Base-by-base conservation (phyloP, 768 basidiomycete species). In the Suillus spraguei region DNA sequence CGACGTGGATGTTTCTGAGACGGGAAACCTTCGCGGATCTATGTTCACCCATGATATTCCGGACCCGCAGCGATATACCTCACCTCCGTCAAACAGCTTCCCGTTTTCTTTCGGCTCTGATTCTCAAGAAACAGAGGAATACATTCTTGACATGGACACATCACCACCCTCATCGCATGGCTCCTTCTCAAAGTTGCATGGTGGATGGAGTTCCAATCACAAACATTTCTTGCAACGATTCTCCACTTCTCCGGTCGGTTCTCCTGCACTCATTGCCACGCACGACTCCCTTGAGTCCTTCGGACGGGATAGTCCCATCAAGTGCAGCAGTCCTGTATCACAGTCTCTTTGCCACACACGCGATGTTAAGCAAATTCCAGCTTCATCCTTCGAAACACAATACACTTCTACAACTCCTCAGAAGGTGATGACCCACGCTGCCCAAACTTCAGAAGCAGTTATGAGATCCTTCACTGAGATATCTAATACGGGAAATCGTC, bases 111-210 rank as follows among this genome's bases (percentile, higher is more conserved):
- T 39, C 17, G 10, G 5, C 7, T 32, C 69, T 28, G 54, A 66
- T 50, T 66, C 63, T 33, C 66, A 56, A 28, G 59, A 60, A 20
- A 66, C 68, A 17, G 47, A 70, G 17, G 36, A 65, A 55, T 64
- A 52, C 2, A 66, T 71, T 49, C 63, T 74, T 17, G 44, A 68
- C 24, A 60, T 75, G 9, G 73, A 71, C 16, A 68, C 70, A 17
- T 75, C 74, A 2, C 68, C 66, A 39, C 56, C n/a, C n/a, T 32
- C 24, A 20, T 58, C 56, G 10, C 17, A 17, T 11, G 17, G 17
- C 5, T 56, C 38, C 38, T 41, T 58, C 20, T 39, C 56, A 58
- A 24, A 39, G 17, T 39, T 38, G 10, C 16, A 10, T 38, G 8
- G 22, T 24, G 55, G 24, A 39, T 24, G 36, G 24, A 58, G 39